Conservation (phyloP, 768 basidiomycete species). For the Sporobolomyces phaffii region DNA sequence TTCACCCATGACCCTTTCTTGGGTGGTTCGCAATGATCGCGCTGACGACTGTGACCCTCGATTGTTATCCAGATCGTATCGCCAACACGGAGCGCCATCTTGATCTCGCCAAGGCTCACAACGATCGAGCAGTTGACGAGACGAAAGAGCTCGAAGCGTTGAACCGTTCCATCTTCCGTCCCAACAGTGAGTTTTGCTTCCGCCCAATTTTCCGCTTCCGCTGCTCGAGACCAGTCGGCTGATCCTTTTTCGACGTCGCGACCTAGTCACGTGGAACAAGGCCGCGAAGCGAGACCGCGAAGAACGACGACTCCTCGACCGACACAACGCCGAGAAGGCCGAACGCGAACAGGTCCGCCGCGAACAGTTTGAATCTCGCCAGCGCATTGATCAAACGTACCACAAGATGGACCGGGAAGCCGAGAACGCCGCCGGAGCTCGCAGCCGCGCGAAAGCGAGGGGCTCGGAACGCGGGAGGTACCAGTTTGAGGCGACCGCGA, state of each 20-base stretch:
- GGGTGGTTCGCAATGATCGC: conserved; percentile 67
- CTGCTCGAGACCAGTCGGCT: no score
- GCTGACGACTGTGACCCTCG: not conserved
- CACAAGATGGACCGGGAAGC: conserved; percentile 53
- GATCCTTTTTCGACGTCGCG: no score
- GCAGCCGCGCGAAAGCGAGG: conserved; percentile 48
- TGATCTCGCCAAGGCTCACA: conserved; percentile 82
- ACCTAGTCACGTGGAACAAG: conserved; percentile 73
- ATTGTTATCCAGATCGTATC: conserved; percentile 50
- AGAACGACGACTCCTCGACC: conserved; percentile 72
- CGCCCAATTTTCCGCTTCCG: no score
- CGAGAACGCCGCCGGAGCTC: conserved; percentile 40
- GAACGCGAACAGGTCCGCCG: conserved; percentile 78
- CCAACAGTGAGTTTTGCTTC: conserved; percentile 54
- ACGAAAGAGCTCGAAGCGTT: conserved; percentile 89
- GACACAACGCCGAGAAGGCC: conserved; percentile 76
- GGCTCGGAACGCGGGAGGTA: conserved; percentile 65
- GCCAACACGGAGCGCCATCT: conserved; percentile 93
- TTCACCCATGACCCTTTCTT: conserved; percentile 3
- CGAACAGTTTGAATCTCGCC: conserved; percentile 80
- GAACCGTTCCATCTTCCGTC: conserved; percentile 85
- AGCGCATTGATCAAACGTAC: conserved; percentile 69
- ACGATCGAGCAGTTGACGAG: conserved; percentile 80
- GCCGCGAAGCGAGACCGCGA: conserved; percentile 79
- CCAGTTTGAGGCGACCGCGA: conserved; percentile 83